Evolutionary conservation across 2,329 filamentous ascomycete genomes (phyloP), one percentile per base, ranked within the genome.

Genomic region (Aspergillus sp.): DNA sequence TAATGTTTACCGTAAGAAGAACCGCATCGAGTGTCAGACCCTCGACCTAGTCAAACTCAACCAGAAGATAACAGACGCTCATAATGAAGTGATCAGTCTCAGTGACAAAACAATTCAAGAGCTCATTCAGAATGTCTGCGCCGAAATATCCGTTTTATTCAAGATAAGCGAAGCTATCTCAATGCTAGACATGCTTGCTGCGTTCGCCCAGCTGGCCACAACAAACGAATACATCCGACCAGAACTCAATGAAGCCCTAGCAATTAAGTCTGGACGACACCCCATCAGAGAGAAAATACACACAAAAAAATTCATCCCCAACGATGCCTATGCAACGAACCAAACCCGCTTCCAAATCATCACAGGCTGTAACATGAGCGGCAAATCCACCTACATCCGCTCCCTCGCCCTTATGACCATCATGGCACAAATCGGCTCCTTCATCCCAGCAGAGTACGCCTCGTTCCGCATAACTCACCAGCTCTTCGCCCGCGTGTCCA

Each of bases 281-380:
- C 90, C 91, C 0, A 88, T 96, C 57, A 80, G 87, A 4, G 91
- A 96, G 74, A 89, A 87, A 69, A 84, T 87, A 2, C 86, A 90
- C 63, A 76, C 79, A 1, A 83, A 82, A 46, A 86, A 84, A 20
- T 96, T 90, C 69, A 80, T 98, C 3, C 90, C 95, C 0, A 98
- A 98, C 62, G 93, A 98, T 68, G 90, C 93, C 27, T 98, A 93
- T 67, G 89, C 91, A 3, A 89, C 88, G 0, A 83, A 89, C 34
- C 87, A 93, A 59, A 86, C 87, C 37, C 86, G 93, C 1, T 96
- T 97, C 67, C 93, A 98, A 64, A 89, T 98, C 60, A 88, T 99
- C 61, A 98, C 93, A 0, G 93, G 95, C 3, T 96, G 91, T 72
- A 99, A 99, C 67, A 99, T 99, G 95, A 96, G 91, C 66, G 95